Base-by-base conservation (phyloP, 192 early-diverging fungal species). In the Jimgerdemannia flammicorona region DNA sequence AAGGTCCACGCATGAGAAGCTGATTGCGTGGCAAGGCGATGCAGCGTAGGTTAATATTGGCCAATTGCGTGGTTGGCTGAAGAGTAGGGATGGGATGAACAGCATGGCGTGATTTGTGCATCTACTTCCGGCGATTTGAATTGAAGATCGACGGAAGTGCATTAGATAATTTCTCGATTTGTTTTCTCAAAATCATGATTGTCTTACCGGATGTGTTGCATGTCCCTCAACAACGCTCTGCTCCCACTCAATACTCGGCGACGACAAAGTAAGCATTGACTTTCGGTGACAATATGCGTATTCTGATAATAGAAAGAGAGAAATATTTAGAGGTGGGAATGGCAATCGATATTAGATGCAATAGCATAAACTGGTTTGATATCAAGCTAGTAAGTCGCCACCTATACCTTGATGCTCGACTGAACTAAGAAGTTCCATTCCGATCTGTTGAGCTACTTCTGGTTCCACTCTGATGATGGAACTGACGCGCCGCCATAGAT, bases 171-270 rank as follows among this genome's bases (percentile, higher is more conserved):
- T 29, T 29, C 29, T 29, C 29, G 29, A 29, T 29, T 29, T 29
- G 1, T 0, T 29, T 29, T 29, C 29, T 29, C 29, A 29, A 29
- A 29, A 29, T 29, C 29, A 29, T 29, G 29, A 29, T 29, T 29
- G 29, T 29, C 29, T 29, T 29, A 29, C 29, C 8, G 90, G 90
- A 70, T 92, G 90, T 0, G 88, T 88, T n/a, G 90, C 85, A 75
- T 92, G 91, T 14, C 91, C 91, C 69, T 92, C 91, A 7, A 89
- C 67, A 18, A 92, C 78, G 69, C 79, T 77, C 75, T 92, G 90
- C 68, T 92, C 91, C 91, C 91, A 92, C 49, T 87, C 89, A 10
- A 90, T 73, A 10, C 83, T 81, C 3, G 83, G 75, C 2, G 88
- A 87, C 0, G 42, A 19, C 9, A 85, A 66, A 9, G 77, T 69